These are phyloP conservation scores for Triangularia verruculosa DNA, from an alignment of 2,329 filamentous ascomycete species.

Conservation along the genomic window DNA sequence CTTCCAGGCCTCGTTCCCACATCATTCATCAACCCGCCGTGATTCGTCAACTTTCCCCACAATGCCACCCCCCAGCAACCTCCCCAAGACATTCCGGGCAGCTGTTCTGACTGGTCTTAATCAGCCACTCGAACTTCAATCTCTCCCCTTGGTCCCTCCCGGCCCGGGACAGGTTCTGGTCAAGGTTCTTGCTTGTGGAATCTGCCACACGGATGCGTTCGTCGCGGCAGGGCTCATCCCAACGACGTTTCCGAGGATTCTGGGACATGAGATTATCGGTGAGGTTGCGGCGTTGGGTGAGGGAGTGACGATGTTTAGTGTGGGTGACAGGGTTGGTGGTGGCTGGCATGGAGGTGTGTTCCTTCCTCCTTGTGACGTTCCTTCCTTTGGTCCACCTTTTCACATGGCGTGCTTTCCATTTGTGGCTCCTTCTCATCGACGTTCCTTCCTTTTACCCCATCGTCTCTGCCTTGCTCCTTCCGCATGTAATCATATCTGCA, in stretches of 20 bases:
- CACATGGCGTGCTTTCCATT: not conserved
- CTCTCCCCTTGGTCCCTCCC: conserved; percentile 57
- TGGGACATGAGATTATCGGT: conserved; percentile 72
- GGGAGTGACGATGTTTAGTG: conserved; percentile 54
- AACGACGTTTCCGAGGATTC: conserved; percentile 57
- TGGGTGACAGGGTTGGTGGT: conserved; percentile 65
- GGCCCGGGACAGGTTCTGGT: conserved; percentile 60
- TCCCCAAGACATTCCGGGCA: conserved; percentile 66
- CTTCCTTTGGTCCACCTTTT: not conserved
- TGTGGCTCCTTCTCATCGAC: not conserved
- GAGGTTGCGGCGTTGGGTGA: conserved; percentile 60
- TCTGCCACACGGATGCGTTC: conserved; percentile 63
- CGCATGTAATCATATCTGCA: not conserved
- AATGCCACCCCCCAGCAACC: conserved; percentile 16
- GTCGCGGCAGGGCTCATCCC: conserved; percentile 50
- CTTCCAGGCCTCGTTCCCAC: not conserved
- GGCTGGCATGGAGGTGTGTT: conserved; percentile 61
- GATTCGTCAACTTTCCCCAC: not conserved
- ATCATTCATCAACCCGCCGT: not conserved
- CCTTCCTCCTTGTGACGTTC: conserved; percentile 22
- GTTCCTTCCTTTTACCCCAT: not conserved
- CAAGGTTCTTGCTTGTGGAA: conserved; percentile 69
- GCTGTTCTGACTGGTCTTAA: conserved; percentile 56
- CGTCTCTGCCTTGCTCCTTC: not conserved
- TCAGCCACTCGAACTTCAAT: conserved; percentile 54